Evolutionary conservation across 2,329 filamentous ascomycete genomes (phyloP).

Genomic region (Cordyceps pruinosa): DNA sequence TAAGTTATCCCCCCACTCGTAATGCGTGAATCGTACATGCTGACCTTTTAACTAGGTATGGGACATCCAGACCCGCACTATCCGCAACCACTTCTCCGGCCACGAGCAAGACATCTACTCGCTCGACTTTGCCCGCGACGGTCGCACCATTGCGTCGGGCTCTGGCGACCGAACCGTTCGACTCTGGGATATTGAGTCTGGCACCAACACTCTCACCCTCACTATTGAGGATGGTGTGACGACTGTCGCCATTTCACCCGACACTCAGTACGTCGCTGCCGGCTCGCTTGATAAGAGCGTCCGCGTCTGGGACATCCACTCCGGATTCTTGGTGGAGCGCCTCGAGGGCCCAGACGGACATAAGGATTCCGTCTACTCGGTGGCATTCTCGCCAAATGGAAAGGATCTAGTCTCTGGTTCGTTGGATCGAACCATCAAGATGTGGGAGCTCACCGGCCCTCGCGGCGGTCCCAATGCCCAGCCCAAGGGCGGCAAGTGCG

Average conservation of each 20-base stretch:
- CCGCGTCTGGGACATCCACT: constrained; percentile 88
- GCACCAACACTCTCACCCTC: constrained; percentile 74
- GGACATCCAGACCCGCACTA: constrained; percentile 79
- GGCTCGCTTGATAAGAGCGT: constrained; percentile 97
- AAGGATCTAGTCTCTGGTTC: constrained; percentile 90
- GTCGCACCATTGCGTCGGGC: constrained; percentile 88
- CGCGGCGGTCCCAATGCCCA: constrained; percentile 59
- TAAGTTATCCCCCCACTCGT: constrained; percentile 39
- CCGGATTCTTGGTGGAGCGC: constrained; percentile 80
- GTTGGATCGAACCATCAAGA: constrained; percentile 97
- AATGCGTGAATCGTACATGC: neutral
- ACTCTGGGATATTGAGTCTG: constrained; percentile 89
- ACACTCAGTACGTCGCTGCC: constrained; percentile 88
- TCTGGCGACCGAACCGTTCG: constrained; percentile 92
- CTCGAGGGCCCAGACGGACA: constrained; percentile 90
- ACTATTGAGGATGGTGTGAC: constrained; percentile 96
- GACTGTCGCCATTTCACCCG: constrained; percentile 93
- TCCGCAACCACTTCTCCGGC: constrained; percentile 89
- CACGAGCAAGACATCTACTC: constrained; percentile 99
- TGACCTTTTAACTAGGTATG: constrained; percentile 58
- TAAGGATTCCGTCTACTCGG: constrained; percentile 94
- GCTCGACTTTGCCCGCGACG: constrained; percentile 88
- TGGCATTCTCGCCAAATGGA: constrained; percentile 90
- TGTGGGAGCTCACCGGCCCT: constrained; percentile 85
- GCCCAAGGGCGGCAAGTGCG: constrained; percentile 82